phyloP scores from a whole-genome alignment of 768 basidiomycete genomes.

The Lyophyllum semitale region DNA sequence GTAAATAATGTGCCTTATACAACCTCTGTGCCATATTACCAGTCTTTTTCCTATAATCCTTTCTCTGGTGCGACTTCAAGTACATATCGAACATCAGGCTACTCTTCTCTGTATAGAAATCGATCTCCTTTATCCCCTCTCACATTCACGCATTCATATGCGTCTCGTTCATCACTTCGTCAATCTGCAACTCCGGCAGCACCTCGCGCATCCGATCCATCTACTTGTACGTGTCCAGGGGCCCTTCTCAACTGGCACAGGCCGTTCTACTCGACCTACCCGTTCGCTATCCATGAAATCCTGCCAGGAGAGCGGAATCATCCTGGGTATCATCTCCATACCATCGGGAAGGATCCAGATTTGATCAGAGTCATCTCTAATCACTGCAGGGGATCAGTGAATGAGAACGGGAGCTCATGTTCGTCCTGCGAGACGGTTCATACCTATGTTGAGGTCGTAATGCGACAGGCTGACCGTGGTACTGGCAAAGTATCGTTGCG shows the following conservation, averaged over 20 bases:
- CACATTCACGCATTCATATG: neutral
- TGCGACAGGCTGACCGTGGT: neutral
- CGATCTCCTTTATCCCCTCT: neutral
- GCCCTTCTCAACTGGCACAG: neutral
- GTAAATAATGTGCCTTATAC: neutral
- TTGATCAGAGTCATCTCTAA: neutral
- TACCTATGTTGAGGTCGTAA: neutral
- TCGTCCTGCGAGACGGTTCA: neutral
- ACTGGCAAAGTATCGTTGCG: neutral
- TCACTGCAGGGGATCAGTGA: neutral
- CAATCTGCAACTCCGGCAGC: neutral
- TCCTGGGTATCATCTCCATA: neutral
- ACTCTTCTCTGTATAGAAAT: neutral
- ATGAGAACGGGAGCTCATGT: neutral
- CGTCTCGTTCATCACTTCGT: neutral
- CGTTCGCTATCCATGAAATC: neutral
- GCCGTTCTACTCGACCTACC: neutral
- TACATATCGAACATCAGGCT: neutral
- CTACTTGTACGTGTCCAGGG: neutral
- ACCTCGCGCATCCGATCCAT: neutral
- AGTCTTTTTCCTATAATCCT: neutral
- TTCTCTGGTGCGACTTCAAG: neutral
- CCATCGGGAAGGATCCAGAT: neutral
- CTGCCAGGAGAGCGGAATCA: neutral
- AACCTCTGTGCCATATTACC: neutral